Evolutionary conservation across 1,139 yeast genomes (phyloP), one percentile per base, ranked within the genome.

Genomic region (Meyerozyma athensensis): DNA sequence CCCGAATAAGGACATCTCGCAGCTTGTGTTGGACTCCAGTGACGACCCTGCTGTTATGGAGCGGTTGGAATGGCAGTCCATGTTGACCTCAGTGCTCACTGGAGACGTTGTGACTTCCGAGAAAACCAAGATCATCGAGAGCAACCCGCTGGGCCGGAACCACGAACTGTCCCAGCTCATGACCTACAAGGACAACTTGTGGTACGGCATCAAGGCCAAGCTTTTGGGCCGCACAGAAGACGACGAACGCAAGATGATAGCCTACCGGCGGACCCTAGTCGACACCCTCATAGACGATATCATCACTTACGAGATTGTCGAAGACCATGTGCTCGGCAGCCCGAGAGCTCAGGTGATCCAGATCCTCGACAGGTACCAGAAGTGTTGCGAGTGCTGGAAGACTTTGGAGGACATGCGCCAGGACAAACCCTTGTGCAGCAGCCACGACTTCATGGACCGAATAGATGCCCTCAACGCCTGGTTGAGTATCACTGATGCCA

Each of bases 81-180:
- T 92, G 96, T 68, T 92, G 34, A 76, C 86, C 3, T 77, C 92
- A 4, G 98, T 92, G 2, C 71, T 92, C 28, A 90, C 95, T 2
- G 97, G 98, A 45, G 98, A 92, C 56, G 96, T 92, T 35, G 89
- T 92, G 16, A 75, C 82, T 30, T 84, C 95, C 8, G 98, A 92
- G 56, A 92, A 90, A 62, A 82, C 94, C 3, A 83, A 90, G 53
- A 71, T 92, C 38, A 81, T 79, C 30, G 59, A 62, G 61, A 53
- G 65, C 55, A 48, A 75, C 61, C 58, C 61, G 51, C 59, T 62
- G 1, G 61, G 61, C 31, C 65, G 66, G 40, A 67, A 63, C 33
- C 75, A 71, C 42, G 80, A 74, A 41, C 67, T 71, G 17, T 72
- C 72, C 38, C 53, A 75, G 42, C 65, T 77, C 38, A 74, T 79